Conservation (phyloP, 1,284 basidiomycete species). For the Ceratobasidium theobromae region DNA sequence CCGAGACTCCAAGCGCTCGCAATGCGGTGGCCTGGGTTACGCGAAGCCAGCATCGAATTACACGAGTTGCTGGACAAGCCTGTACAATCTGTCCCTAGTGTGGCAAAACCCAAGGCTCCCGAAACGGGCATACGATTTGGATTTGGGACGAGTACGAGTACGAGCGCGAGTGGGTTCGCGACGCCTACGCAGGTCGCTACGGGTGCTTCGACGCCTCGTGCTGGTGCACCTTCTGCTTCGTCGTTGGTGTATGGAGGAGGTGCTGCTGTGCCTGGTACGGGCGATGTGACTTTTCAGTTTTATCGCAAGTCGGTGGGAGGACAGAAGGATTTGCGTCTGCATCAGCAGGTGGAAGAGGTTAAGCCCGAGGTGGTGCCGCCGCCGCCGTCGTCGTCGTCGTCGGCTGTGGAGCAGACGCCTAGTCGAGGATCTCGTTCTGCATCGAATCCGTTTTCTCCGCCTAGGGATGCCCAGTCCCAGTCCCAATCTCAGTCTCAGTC, state of each 20-base stretch:
- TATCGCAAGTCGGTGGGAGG: constrained; percentile 36
- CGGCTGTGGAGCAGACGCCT: constrained; percentile 18
- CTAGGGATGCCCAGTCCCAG: constrained; percentile 5
- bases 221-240: background rate
- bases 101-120: constrained; percentile 50
- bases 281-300: constrained; percentile 34
- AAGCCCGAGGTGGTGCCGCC: no score
- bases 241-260: no score
- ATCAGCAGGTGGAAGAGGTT: constrained; percentile 12
- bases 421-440: constrained; percentile 2
- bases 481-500: no score
- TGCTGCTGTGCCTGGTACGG: constrained; percentile 17
- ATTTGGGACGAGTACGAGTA: constrained; percentile 19
- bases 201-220: constrained; percentile 9
- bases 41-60: constrained; percentile 70
- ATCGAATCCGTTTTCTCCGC: constrained; percentile 15
- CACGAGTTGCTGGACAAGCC: constrained; percentile 66
- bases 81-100: constrained; percentile 53
- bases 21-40: constrained; percentile 72
- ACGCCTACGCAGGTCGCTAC: constrained; percentile 23
- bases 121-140: constrained; percentile 41
- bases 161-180: constrained; percentile 20
- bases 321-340: no score
- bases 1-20: constrained; percentile 68
- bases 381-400: no score